Conservation (phyloP, 108 stramenopile genomes). For the Skeletonema tropicum region DNA sequence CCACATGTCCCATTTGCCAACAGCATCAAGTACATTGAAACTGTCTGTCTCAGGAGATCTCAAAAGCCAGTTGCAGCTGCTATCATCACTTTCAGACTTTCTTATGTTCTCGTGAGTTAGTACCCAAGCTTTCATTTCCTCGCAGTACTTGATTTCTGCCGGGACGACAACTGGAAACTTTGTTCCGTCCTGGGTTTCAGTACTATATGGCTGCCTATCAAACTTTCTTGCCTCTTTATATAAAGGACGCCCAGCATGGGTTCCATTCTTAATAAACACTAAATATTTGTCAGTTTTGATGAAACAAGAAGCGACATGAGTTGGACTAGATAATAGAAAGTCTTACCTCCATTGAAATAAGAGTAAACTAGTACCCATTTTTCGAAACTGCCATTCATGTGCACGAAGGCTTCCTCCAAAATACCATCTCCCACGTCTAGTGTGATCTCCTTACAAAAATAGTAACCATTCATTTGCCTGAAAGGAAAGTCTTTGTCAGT, state of each 20-base stretch:
- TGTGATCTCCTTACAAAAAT: slow-evolving; percentile 1
- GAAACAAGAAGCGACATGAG: too few species aligned
- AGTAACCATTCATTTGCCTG: slow-evolving; percentile 8
- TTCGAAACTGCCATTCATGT: neutral
- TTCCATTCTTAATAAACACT: neutral
- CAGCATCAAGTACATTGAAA: neutral
- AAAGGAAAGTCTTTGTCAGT: neutral
- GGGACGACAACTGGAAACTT: neutral
- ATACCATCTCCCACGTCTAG: slow-evolving; percentile 1
- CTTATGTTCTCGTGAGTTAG: slow-evolving; percentile 1
- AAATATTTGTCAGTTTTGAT: too few species aligned
- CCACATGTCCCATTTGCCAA: slow-evolving; percentile 7
- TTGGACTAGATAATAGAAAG: too few species aligned
- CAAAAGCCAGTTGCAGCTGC: slow-evolving; percentile 10
- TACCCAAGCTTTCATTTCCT: slow-evolving; percentile 10
- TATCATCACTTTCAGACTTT: neutral
- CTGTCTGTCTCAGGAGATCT: neutral
- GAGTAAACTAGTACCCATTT: neutral
- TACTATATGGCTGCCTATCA: neutral
- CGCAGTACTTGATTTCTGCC: slow-evolving; percentile 11
- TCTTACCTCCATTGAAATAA: slow-evolving; percentile 2
- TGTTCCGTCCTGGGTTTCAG: neutral
- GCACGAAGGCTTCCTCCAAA: neutral
- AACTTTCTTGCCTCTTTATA: slow-evolving; percentile 7
- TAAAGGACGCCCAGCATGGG: slow-evolving; percentile 3